Conservation (phyloP, 2,329 filamentous ascomycete species). For the Nigrospora osmanthi region DNA sequence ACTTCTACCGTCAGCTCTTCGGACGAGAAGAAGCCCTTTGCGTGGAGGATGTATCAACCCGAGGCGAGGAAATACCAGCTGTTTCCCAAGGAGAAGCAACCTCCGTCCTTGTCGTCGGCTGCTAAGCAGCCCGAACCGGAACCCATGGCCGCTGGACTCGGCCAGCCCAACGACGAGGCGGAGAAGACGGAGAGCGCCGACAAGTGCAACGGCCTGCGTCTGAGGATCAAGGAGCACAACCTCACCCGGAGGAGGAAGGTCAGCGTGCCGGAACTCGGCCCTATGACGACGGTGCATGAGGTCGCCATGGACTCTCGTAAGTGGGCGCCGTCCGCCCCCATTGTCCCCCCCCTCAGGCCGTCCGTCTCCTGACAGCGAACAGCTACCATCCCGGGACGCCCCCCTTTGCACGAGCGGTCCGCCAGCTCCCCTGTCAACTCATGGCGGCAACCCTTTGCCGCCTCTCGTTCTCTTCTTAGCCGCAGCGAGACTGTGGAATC, state of each 20-base stretch:
- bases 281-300: conserved; percentile 63
- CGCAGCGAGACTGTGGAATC: no score
- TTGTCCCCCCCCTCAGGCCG: background rate
- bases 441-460: conserved; percentile 35
- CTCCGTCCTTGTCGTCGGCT: conserved; percentile 40
- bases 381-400: conserved; percentile 62
- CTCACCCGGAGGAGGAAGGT: conserved; percentile 52
- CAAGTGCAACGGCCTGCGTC: conserved; percentile 32
- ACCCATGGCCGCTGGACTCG: conserved; percentile 22
- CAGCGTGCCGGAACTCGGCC: conserved; percentile 56
- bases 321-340: conserved; percentile 19
- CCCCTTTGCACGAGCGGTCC: conserved; percentile 56
- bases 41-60: conserved; percentile 52
- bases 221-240: conserved; percentile 50
- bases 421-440: conserved; percentile 50
- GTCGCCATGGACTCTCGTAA: conserved; percentile 63
- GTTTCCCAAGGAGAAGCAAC: no score
- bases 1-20: conserved; percentile 17
- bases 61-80: conserved; percentile 52
- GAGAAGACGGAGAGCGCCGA: conserved; percentile 32
- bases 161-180: conserved; percentile 15
- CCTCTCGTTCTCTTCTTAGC: conserved; percentile 18
- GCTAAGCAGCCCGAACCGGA: conserved; percentile 19
- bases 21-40: conserved; percentile 39
- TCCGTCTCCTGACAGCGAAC: conserved; percentile 11